Conservation (phyloP, 306 rosid species). For the Alnus glutinosa region DNA sequence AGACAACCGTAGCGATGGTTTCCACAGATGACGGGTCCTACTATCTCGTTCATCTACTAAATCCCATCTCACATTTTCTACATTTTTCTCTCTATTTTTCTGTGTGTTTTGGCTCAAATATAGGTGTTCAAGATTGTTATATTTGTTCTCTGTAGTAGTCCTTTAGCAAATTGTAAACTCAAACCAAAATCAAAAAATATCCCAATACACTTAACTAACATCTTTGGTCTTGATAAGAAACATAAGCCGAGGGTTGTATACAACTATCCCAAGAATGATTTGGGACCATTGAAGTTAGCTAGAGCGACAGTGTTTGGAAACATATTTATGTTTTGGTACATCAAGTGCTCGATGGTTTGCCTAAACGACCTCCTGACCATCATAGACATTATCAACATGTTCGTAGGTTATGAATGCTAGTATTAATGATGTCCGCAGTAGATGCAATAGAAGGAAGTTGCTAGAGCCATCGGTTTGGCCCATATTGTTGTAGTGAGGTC, state of each 20-base stretch:
- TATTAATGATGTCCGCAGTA: too few relatives aligned
- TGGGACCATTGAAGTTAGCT: background rate
- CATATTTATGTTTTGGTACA: background rate
- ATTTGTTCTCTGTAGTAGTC: background rate
- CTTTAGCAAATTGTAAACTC: background rate
- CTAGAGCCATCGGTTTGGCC: too few relatives aligned
- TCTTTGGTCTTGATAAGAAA: too few relatives aligned
- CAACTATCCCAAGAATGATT: background rate
- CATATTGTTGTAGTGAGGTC: too few relatives aligned
- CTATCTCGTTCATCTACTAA: slow-evolving; percentile 57
- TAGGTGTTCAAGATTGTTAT: background rate
- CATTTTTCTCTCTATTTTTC: background rate
- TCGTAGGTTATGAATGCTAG: background rate
- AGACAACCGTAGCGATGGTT: slow-evolving; percentile 94
- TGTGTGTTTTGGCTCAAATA: background rate
- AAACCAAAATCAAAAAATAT: too few relatives aligned
- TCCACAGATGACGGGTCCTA: slow-evolving; percentile 72
- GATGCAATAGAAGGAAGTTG: too few relatives aligned
- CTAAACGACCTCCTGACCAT: background rate
- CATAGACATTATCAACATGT: background rate
- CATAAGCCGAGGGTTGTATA: too few relatives aligned
- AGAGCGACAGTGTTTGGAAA: background rate
- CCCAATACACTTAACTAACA: too few relatives aligned
- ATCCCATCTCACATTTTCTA: slow-evolving; percentile 65
- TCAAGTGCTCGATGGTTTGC: background rate